Evolutionary conservation across 768 basidiomycete genomes (phyloP).

Genomic region (Floccularia luteovirens): DNA sequence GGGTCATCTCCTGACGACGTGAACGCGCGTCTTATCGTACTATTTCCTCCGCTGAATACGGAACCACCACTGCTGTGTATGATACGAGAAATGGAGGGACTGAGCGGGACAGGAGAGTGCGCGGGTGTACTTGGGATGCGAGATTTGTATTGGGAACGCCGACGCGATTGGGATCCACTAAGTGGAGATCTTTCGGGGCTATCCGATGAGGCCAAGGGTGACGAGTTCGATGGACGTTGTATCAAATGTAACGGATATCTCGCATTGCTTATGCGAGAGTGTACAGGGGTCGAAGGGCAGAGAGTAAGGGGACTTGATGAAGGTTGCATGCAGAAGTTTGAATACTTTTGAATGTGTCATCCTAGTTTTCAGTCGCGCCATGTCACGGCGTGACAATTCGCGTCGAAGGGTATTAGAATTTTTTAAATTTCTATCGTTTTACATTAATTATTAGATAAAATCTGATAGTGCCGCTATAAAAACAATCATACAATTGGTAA

Average conservation of each 20-base stretch:
- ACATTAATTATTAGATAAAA: no score
- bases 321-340: no score
- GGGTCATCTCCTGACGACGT: slow-evolving; percentile 26
- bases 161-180: slow-evolving; percentile 34
- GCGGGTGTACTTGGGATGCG: slow-evolving; percentile 19
- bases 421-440: no score
- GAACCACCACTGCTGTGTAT: slow-evolving; percentile 13
- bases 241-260: slow-evolving; percentile 17
- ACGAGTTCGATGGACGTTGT: slow-evolving; percentile 35
- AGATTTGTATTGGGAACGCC: slow-evolving; percentile 50
- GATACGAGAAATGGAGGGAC: slow-evolving; percentile 2
- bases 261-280: slow-evolving; percentile 10
- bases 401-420: no score
- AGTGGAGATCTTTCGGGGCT: slow-evolving; percentile 37
- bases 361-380: no score
- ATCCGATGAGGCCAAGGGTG: slow-evolving; percentile 38
- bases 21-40: neutral
- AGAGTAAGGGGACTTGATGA: slow-evolving; percentile 19
- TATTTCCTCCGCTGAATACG: slow-evolving; percentile 10
- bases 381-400: no score
- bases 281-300: slow-evolving; percentile 26
- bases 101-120: slow-evolving; percentile 12
- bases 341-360: no score
- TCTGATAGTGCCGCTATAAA: no score
- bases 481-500: no score